These are phyloP conservation scores for Penicillium sp. DNA, from an alignment of 2,329 filamentous ascomycete species.

Conservation along the genomic window DNA sequence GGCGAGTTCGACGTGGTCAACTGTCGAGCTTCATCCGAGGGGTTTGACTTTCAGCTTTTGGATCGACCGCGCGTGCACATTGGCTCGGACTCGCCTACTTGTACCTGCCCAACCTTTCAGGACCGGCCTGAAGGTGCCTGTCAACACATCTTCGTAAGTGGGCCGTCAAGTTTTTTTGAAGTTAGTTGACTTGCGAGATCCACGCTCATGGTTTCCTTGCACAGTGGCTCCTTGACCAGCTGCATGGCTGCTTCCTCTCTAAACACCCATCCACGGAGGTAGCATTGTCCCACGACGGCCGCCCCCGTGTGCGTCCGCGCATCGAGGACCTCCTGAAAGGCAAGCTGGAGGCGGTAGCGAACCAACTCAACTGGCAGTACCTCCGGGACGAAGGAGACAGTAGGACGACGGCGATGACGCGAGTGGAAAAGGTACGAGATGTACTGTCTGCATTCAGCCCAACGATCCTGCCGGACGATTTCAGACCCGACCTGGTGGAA, in stretches of 20 bases:
- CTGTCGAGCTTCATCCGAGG: slow-evolving; percentile 29
- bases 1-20: slow-evolving; percentile 35
- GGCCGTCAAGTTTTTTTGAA: background rate
- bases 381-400: slow-evolving; percentile 26
- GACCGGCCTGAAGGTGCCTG: slow-evolving; percentile 33
- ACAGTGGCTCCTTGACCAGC: slow-evolving; percentile 44
- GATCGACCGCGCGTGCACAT: slow-evolving; percentile 38
- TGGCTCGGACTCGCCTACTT: slow-evolving; percentile 29
- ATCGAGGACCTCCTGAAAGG: slow-evolving; percentile 35
- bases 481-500: slow-evolving; percentile 40
- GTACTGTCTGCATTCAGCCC: slow-evolving; percentile 47
- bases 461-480: slow-evolving; percentile 42
- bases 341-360: slow-evolving; percentile 33
- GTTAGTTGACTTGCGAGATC: background rate
- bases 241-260: slow-evolving; percentile 37
- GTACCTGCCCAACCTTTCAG: slow-evolving; percentile 38
- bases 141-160: slow-evolving; percentile 44
- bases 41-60: slow-evolving; percentile 39
- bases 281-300: slow-evolving; percentile 33
- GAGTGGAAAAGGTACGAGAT: slow-evolving; percentile 42
- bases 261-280: slow-evolving; percentile 28
- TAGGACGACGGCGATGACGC: slow-evolving; percentile 29
- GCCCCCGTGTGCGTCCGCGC: slow-evolving; percentile 28
- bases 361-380: slow-evolving; percentile 37
- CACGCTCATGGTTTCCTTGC: slow-evolving; percentile 5